phyloP scores from a whole-genome alignment of 495 filamentous ascomycete species.

The Neurospora tetraspora region DNA sequence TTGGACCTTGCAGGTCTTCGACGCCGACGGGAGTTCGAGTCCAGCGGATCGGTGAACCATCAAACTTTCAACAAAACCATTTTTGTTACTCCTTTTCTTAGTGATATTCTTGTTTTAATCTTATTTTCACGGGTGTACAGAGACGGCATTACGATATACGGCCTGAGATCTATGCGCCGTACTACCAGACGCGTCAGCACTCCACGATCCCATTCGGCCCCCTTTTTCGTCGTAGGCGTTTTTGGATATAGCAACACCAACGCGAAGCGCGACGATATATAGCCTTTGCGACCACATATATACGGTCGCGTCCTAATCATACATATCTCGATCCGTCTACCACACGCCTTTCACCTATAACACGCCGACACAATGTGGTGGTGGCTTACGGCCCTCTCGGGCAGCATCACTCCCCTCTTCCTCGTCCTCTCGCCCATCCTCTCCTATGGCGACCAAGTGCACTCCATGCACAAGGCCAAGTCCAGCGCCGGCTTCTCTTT shows the following conservation, averaged over 20 bases:
- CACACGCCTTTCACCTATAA: neutral
- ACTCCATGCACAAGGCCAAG: slow-evolving; percentile 70
- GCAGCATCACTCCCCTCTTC: slow-evolving; percentile 45
- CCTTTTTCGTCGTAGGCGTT: neutral
- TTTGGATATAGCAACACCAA: neutral
- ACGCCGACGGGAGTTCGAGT: neutral
- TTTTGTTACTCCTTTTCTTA: neutral
- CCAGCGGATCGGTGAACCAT: neutral
- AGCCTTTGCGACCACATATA: neutral
- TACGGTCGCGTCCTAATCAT: neutral
- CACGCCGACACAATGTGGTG: neutral
- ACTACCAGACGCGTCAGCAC: neutral
- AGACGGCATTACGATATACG: neutral
- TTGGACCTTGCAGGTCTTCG: neutral
- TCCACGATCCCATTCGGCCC: neutral
- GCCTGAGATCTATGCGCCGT: neutral
- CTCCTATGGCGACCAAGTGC: slow-evolving; percentile 86
- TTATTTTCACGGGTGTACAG: neutral
- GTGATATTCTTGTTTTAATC: neutral
- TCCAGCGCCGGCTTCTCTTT: slow-evolving; percentile 78
- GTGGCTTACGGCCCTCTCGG: slow-evolving; percentile 34
- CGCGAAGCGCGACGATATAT: neutral
- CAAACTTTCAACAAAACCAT: neutral
- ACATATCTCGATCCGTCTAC: neutral
- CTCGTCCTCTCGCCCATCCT: slow-evolving; percentile 75